These are phyloP conservation scores for Phaffomyces antillensis DNA, from an alignment of 805 yeast species.

Conservation along the genomic window DNA sequence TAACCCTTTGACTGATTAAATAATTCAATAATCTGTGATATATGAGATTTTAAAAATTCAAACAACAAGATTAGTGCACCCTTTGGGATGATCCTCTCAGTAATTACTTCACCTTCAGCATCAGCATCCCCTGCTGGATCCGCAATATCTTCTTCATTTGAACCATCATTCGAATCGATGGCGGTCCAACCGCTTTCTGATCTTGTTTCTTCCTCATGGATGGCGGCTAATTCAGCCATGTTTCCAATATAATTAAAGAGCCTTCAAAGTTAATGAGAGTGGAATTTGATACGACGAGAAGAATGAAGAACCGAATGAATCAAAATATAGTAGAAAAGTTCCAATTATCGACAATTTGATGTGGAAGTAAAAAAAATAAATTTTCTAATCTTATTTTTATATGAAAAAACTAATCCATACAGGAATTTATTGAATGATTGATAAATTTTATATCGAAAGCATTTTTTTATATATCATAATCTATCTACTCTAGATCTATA, in stretches of 20 bases:
- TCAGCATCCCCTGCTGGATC: not conserved
- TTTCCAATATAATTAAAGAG: too few relatives aligned
- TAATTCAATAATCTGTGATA: not conserved
- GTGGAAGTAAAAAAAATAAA: not conserved
- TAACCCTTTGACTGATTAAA: not conserved
- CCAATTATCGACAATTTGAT: too few relatives aligned
- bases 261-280: too few relatives aligned
- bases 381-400: too few relatives aligned
- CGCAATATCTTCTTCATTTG: not conserved
- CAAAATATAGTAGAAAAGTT: not conserved
- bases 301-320: not conserved
- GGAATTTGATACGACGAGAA: too few relatives aligned
- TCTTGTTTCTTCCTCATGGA: too few relatives aligned
- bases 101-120: not conserved
- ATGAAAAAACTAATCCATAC: too few relatives aligned
- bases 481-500: constrained; percentile 5
- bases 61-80: not conserved
- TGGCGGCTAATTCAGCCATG: not conserved
- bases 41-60: not conserved
- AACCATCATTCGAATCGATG: not conserved
- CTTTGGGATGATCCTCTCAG: not conserved
- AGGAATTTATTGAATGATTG: too few relatives aligned
- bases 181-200: not conserved
- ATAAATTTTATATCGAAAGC: too few relatives aligned
- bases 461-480: too few relatives aligned